Base-by-base conservation (phyloP, 495 filamentous ascomycete genomes). In the Hypoxylon rickii region DNA sequence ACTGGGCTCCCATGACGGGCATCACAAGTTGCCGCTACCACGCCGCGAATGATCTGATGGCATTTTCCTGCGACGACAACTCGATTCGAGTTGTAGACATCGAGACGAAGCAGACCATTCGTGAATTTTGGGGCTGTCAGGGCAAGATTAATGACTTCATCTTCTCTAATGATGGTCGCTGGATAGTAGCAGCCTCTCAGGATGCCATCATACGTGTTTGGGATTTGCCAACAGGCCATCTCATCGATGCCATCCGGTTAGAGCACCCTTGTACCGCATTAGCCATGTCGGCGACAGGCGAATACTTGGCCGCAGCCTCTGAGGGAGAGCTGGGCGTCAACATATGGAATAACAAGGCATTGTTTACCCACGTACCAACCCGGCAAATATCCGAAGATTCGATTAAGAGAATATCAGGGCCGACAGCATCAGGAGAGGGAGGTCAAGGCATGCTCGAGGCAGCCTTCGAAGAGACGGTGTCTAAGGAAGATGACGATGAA, bases 151-250 rank as follows among this genome's bases (percentile, higher is more conserved):
- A 86, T 64, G 90, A 96, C 68, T 89, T 93, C 62, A 85, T 83
- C 53, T 97, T 97, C 71, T 97, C 94, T 11, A 88, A 86, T 56
- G 91, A 97, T 70, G 94, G 92, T 18, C 80, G 92, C 32, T 97
- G 94, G 95, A 86, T 99, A 58, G 79, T 97, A 47, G 90, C 91
- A 13, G 88, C 91, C 8, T 90, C 89, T 3, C 86, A 88, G 69
- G 92, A 97, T 71, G 85, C 83, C 10, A 73, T 88, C 34, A 75
- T 99, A 29, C 83, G 94, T 40, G 82, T 97, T 1, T 99, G 94
- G 93, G 94, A 99, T 73, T 74, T 99, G 19, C 92, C 94, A 8
- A 97, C 94, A 0, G 90, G 90, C 3, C 94, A 97, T 73, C 79
- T 97, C 10, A 92, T 97, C 62, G 94, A 97, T 67, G 87, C 88